Percentiles rank a stretch among this genome's conserved stretches.
Conservation (phyloP, 176 grass and related monocot genomes). For the Lolium rigidum region DNA sequence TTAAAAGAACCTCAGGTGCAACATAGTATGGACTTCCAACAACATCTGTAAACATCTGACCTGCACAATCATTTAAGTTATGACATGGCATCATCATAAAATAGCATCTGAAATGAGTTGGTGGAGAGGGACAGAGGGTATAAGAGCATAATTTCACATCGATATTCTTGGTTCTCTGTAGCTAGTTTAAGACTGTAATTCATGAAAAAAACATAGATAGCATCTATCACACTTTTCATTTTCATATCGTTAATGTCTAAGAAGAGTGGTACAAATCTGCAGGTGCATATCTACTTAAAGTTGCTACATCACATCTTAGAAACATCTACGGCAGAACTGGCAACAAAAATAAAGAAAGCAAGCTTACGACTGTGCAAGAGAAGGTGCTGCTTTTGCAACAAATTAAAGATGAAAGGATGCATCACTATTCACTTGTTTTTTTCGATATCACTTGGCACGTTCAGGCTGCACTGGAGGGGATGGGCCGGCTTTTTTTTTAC, state of each 20-base stretch:
- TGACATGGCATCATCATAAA: slow-evolving; percentile 10
- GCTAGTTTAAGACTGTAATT: slow-evolving; percentile 3
- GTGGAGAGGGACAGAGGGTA: not conserved
- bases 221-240: not conserved
- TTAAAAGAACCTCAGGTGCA: slow-evolving; percentile 76
- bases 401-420: no score
- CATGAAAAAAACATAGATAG: not conserved
- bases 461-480: no score
- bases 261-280: no score
- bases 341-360: no score
- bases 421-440: no score
- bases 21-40: slow-evolving; percentile 87
- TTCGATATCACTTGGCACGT: no score
- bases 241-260: not conserved
- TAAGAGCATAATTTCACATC: not conserved
- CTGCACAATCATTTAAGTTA: slow-evolving; percentile 42
- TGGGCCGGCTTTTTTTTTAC: not conserved
- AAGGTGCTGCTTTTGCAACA: no score
- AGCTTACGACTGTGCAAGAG: no score
- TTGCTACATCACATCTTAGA: no score
- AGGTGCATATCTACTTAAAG: no score
- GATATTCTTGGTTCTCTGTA: slow-evolving; percentile 8
- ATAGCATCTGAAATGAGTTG: not conserved
- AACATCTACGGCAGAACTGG: no score
- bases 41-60: slow-evolving; percentile 72